Conservation (phyloP, 176 grass and related monocot species). For the Carex parvula region DNA sequence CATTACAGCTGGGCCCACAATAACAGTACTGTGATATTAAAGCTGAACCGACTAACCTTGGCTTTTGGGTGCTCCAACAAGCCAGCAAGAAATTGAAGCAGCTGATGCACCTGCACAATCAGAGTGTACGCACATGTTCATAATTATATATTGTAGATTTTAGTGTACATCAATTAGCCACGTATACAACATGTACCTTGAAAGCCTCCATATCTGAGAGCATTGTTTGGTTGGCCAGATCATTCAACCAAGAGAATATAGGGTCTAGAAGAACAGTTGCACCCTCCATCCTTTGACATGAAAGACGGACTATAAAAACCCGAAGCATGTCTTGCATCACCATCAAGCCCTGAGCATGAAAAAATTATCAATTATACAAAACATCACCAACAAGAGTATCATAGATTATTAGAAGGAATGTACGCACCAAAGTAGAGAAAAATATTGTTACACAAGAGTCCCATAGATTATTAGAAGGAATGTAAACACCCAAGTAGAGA, state of each 20-base stretch:
- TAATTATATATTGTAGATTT: not conserved
- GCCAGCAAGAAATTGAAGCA: slow-evolving; percentile 76
- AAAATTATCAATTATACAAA: slow-evolving; percentile 13
- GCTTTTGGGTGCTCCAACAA: slow-evolving; percentile 79
- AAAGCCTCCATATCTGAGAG: slow-evolving; percentile 68
- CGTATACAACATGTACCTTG: slow-evolving; percentile 45
- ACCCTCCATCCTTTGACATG: slow-evolving; percentile 73
- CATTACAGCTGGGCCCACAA: not conserved
- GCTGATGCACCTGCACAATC: slow-evolving; percentile 65
- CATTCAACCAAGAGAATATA: slow-evolving; percentile 64
- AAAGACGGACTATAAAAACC: slow-evolving; percentile 75
- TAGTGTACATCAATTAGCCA: slow-evolving; percentile 16
- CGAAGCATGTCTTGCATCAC: slow-evolving; percentile 98
- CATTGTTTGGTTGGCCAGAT: slow-evolving; percentile 58
- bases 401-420: slow-evolving; percentile 21
- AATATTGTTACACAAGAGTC: not conserved
- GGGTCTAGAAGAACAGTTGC: slow-evolving; percentile 78
- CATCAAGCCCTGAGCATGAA: slow-evolving; percentile 50
- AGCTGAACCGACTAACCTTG: slow-evolving; percentile 50
- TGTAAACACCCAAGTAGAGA: slow-evolving; percentile 74
- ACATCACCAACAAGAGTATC: slow-evolving; percentile 10
- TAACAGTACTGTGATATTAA: not conserved
- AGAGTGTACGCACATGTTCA: slow-evolving; percentile 7
- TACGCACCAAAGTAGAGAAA: slow-evolving; percentile 79
- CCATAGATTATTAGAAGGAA: slow-evolving; percentile 25